These are phyloP conservation scores for Diplodia intermedia DNA, from an alignment of 2,329 filamentous ascomycete species.

Conservation along the genomic window DNA sequence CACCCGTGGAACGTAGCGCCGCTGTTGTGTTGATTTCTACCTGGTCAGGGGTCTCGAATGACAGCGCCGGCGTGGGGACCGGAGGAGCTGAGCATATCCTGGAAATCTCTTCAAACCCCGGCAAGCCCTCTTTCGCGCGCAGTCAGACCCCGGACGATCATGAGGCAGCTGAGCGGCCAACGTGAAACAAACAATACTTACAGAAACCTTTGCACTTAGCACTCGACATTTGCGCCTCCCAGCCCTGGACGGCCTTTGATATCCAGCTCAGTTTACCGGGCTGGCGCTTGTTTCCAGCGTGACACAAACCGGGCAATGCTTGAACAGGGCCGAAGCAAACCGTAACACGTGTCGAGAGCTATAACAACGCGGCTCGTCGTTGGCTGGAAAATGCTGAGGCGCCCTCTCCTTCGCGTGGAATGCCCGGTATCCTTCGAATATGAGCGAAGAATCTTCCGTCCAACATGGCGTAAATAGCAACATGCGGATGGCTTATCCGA, in stretches of 20 bases:
- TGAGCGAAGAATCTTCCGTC: neutral
- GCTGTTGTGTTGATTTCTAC: slow-evolving; percentile 27
- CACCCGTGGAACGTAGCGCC: slow-evolving; percentile 27
- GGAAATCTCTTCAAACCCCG: neutral
- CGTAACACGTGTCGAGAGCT: slow-evolving; percentile 28
- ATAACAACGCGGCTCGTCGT: slow-evolving; percentile 3
- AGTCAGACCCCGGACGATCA: neutral
- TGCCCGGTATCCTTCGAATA: neutral
- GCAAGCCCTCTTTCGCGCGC: neutral
- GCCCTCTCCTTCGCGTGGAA: neutral
- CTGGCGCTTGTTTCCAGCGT: slow-evolving; percentile 2
- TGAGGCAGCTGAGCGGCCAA: neutral
- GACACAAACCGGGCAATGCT: slow-evolving; percentile 18
- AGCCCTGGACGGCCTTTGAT: neutral
- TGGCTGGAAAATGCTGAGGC: neutral
- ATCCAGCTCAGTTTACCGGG: neutral
- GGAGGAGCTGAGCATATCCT: slow-evolving; percentile 6
- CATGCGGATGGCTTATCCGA: neutral
- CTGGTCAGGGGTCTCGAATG: slow-evolving; percentile 29
- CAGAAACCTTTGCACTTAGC: slow-evolving; percentile 28
- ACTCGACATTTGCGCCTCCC: slow-evolving; percentile 4
- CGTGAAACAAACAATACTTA: slow-evolving; percentile 26
- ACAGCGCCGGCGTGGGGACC: slow-evolving; percentile 1
- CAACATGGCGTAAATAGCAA: neutral
- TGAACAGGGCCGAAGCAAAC: slow-evolving; percentile 20